Evolutionary conservation across 2,329 filamentous ascomycete genomes (phyloP).

Genomic region (Metarhizium humberi): DNA sequence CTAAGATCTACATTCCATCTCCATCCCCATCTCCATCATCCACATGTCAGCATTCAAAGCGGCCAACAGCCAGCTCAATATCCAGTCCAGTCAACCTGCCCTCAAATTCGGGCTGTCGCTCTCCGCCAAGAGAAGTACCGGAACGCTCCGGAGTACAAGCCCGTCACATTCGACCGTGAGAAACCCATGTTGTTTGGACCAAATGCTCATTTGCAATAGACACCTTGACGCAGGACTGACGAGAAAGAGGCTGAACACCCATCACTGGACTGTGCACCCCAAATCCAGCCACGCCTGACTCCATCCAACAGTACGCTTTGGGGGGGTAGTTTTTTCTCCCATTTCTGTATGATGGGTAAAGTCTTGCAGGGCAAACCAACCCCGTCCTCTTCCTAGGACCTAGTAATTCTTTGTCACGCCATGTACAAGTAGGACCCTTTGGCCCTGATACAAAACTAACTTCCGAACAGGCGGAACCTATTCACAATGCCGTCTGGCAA

Average conservation of each 20-base stretch:
- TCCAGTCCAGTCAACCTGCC: background rate
- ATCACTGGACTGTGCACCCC: constrained; percentile 1
- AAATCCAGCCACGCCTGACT: background rate
- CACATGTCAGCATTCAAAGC: background rate
- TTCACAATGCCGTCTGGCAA: too few relatives aligned
- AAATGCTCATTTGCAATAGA: background rate
- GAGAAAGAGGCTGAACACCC: constrained; percentile 9
- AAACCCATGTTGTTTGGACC: background rate
- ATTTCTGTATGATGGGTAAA: too few relatives aligned
- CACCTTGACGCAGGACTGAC: background rate
- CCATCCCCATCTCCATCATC: background rate
- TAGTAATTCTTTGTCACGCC: too few relatives aligned
- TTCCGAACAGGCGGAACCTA: too few relatives aligned
- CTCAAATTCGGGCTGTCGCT: background rate
- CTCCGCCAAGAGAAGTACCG: background rate
- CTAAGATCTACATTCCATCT: background rate
- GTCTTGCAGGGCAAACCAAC: too few relatives aligned
- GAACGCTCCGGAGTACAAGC: background rate
- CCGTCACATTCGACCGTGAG: background rate
- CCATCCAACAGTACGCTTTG: background rate
- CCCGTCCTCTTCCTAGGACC: too few relatives aligned
- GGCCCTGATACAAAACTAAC: too few relatives aligned
- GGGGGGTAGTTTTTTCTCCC: too few relatives aligned
- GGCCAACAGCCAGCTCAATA: background rate
- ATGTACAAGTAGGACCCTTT: too few relatives aligned